Evolutionary conservation across 768 basidiomycete genomes (phyloP).

Genomic region (Trametes sanguinea): DNA sequence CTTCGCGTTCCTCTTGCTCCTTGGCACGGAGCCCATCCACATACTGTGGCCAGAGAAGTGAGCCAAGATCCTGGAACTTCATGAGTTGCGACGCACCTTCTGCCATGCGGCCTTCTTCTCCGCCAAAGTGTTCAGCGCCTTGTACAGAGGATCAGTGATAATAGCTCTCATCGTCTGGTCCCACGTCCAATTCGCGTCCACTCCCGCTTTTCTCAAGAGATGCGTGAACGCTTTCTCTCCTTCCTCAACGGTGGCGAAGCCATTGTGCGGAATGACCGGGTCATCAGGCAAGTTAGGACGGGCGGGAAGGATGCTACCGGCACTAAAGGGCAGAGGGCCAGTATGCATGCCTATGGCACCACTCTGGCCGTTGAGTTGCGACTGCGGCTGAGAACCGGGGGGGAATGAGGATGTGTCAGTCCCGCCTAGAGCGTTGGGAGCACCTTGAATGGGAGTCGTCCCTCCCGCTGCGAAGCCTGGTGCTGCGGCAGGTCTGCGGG

Average conservation of each 20-base stretch:
- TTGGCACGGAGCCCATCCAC: conserved; percentile 74
- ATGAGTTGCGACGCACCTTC: conserved; percentile 56
- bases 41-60: conserved; percentile 51
- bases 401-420: conserved; percentile 51
- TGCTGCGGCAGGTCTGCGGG: conserved; percentile 13
- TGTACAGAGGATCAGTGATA: conserved; percentile 97
- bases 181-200: conserved; percentile 95
- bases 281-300: conserved; percentile 84
- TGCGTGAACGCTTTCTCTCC: conserved; percentile 95
- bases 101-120: conserved; percentile 96
- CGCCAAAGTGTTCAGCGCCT: conserved; percentile 87
- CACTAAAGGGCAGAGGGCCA: conserved; percentile 58
- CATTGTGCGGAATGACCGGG: conserved; percentile 87
- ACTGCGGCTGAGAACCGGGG: conserved; percentile 36
- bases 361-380: conserved; percentile 44
- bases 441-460: conserved; percentile 45
- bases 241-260: conserved; percentile 83
- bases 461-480: conserved; percentile 20
- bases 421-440: conserved; percentile 54
- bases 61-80: background rate
- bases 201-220: conserved; percentile 84
- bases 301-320: conserved; percentile 63
- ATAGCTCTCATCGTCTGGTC: conserved; percentile 97
- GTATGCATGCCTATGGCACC: conserved; percentile 54
- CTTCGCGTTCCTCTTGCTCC: conserved; percentile 84